Evolutionary conservation across 2,329 filamentous ascomycete genomes (phyloP), one percentile per base, ranked within the genome.

Genomic region (Iodosphaeria phyllophila): DNA sequence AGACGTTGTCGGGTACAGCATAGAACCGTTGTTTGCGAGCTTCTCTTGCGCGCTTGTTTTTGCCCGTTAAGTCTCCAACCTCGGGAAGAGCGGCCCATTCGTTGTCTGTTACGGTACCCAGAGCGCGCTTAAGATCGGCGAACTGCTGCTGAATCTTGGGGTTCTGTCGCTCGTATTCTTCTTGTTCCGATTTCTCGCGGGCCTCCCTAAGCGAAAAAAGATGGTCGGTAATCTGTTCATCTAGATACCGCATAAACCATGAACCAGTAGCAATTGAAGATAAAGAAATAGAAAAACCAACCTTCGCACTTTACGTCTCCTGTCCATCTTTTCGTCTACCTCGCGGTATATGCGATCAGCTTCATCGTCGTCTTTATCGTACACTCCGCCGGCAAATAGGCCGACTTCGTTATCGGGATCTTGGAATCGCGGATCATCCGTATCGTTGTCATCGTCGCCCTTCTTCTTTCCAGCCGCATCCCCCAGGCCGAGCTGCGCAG

Each of bases 131-230:
- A 25, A 95, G 56, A 40, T 95, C 89, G 44, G 84, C 83, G 48
- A 98, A 98, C 49, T 98, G 89, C 38, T 93, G 80, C 44, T 92
- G 80, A 26, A 98, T 93, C 53, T 95, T 98, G 9, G 89, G 89
- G 47, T 98, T 95, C 48, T 92, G 86, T 38, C 76, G 73, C 56
- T 98, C 86, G 63, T 92, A 92, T 43, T 95, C 84, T 46, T 92
- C 82, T 48, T 65, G 71, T 59, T 98, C 86, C 56, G 79, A 67
- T 47, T 77, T 61, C 52, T 98, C 89, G 49, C 89, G 82, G 46
- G 74, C 76, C 76, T 98, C 89, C 69, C 89, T 92, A 64, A 51
- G 63, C 48, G 59, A n/a, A n/a, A n/a, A 52, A 50, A 54, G 65
- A 52, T 40, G 35, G 73, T 83, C 74, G 74, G 75, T 66, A 77